Evolutionary conservation across 257 asterid species (phyloP).

Genomic region (Petrea volubilis): DNA sequence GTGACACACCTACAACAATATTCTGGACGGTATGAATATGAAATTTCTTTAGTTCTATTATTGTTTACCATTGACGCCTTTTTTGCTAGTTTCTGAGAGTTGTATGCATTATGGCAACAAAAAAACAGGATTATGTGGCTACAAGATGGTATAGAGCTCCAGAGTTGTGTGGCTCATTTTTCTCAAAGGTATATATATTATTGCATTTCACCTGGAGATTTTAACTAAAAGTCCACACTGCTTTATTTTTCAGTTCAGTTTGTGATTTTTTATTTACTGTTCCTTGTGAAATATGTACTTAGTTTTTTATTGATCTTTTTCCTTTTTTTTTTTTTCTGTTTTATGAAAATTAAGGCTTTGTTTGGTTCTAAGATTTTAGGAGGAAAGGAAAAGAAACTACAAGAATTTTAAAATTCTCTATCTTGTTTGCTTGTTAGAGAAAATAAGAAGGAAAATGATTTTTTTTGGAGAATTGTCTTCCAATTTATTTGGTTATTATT

Average conservation of each 20-base stretch:
- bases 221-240: background rate
- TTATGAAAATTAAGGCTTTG: too few relatives aligned
- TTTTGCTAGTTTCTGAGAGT: background rate
- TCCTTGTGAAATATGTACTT: background rate
- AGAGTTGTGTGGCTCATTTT: slow-evolving; percentile 90
- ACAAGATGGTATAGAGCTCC: slow-evolving; percentile 98
- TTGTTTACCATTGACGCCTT: background rate
- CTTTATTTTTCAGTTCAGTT: background rate
- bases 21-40: slow-evolving; percentile 86
- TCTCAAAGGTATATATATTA: slow-evolving; percentile 62
- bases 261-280: background rate
- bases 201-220: background rate
- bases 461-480: too few relatives aligned
- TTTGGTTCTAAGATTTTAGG: too few relatives aligned
- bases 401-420: too few relatives aligned
- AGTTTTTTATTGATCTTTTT: too few relatives aligned
- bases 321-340: too few relatives aligned
- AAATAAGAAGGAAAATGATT: too few relatives aligned
- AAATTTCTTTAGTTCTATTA: background rate
- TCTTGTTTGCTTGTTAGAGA: too few relatives aligned
- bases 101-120: background rate
- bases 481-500: too few relatives aligned
- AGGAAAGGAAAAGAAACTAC: too few relatives aligned
- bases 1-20: slow-evolving; percentile 80
- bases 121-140: slow-evolving; percentile 84